Conservation (phyloP, 2,329 filamentous ascomycete species). For the Colletotrichum plurivorum region DNA sequence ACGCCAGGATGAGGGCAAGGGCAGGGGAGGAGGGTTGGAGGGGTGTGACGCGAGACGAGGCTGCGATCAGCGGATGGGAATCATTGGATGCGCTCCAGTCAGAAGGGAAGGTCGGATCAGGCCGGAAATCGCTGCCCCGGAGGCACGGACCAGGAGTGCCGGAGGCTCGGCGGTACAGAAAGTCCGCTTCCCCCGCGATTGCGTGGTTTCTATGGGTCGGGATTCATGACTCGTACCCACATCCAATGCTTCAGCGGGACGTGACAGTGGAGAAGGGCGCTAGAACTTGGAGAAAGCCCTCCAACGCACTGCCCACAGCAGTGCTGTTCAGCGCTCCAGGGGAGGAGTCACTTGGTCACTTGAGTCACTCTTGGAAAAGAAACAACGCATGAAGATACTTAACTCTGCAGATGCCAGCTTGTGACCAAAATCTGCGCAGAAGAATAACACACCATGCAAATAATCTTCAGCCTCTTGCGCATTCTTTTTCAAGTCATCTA, state of each 20-base stretch:
- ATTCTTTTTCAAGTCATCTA: no score
- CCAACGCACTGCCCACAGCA: no score
- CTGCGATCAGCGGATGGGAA: not conserved
- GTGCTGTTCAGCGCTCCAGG: no score
- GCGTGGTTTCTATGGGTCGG: not conserved
- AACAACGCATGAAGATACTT: not conserved
- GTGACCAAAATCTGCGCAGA: no score
- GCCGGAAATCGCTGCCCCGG: not conserved
- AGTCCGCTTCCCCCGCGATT: constrained; percentile 20
- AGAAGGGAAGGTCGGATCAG: constrained; percentile 6
- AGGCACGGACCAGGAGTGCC: not conserved
- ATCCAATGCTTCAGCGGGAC: not conserved
- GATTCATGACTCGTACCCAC: constrained; percentile 22
- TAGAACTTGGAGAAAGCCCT: no score
- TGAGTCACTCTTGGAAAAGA: not conserved
- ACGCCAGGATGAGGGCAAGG: not conserved
- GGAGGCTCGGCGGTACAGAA: constrained; percentile 13
- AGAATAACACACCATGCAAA: no score
- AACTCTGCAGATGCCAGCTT: not conserved
- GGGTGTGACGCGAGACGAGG: constrained; percentile 3
- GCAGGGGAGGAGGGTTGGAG: not conserved
- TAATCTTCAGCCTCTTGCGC: no score
- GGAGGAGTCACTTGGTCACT: no score
- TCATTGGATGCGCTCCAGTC: constrained; percentile 34
- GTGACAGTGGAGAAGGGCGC: no score